Percentiles rank a stretch among this genome's conserved stretches.
Evolutionary conservation across 208 protist species (phyloP).

Genomic region (Crithidia expoeki): DNA sequence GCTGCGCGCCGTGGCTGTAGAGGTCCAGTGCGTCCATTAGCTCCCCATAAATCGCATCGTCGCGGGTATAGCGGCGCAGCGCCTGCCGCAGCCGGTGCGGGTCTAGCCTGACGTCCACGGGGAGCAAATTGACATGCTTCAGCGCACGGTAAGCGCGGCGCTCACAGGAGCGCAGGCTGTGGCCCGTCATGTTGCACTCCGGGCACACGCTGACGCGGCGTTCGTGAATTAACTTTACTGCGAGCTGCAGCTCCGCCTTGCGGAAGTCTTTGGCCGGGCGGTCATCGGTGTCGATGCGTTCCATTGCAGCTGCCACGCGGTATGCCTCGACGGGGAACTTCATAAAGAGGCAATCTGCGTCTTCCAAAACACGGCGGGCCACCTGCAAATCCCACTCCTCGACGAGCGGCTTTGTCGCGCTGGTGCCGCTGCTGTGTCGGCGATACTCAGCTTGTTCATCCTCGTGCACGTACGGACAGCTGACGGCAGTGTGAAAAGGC

Average conservation of each 20-base stretch:
- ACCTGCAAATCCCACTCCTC: conserved; percentile 86
- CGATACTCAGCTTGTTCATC: conserved; percentile 31
- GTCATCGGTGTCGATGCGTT: conserved; percentile 76
- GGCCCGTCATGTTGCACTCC: conserved; percentile 65
- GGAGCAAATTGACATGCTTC: conserved; percentile 39
- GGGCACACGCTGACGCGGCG: conserved; percentile 62
- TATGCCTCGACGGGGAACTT: conserved; percentile 51
- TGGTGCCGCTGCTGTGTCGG: conserved; percentile 27
- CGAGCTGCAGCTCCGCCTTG: conserved; percentile 79
- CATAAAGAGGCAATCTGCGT: conserved; percentile 61
- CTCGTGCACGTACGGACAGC: conserved; percentile 48
- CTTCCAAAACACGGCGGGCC: conserved; percentile 69
- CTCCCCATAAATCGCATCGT: conserved; percentile 38
- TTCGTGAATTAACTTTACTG: conserved; percentile 73
- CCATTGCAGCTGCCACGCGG: conserved; percentile 53
- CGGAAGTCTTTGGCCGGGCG: conserved; percentile 81
- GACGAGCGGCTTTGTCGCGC: conserved; percentile 23
- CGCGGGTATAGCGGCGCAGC: conserved; percentile 36
- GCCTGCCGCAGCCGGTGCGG: conserved; percentile 41
- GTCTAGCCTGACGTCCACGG: conserved; percentile 69
- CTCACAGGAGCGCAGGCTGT: conserved; percentile 64
- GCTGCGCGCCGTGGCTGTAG: conserved; percentile 28
- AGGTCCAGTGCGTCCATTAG: conserved; percentile 67
- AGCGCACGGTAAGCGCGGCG: conserved; percentile 50
- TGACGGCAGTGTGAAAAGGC: conserved; percentile 69